These are phyloP conservation scores for Bacidia rubella DNA, from an alignment of 495 filamentous ascomycete species.

Conservation along the genomic window DNA sequence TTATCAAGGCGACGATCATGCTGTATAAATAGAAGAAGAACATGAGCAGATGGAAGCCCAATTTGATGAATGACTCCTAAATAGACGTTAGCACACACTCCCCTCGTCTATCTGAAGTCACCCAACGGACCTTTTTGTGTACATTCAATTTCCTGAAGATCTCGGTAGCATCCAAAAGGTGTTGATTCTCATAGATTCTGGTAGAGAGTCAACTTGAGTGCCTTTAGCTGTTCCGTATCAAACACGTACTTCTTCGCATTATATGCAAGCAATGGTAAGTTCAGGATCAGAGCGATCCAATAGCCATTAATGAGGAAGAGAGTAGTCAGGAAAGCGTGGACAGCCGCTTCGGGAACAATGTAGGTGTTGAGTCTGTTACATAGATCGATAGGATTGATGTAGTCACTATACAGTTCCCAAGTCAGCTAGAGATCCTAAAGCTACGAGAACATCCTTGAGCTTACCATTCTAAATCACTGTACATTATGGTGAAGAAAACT, in stretches of 20 bases:
- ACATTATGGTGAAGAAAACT: conserved; percentile 99
- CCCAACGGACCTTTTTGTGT: conserved; percentile 74
- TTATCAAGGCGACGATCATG: conserved; percentile 98
- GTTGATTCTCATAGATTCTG: conserved; percentile 93
- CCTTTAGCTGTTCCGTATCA: conserved; percentile 4
- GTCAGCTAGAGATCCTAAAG: conserved; percentile 15
- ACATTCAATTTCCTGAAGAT: conserved; percentile 99
- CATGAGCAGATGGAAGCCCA: conserved; percentile 97
- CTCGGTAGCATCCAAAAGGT: conserved; percentile 94
- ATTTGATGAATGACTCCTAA: conserved; percentile 97
- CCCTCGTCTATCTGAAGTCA: neutral
- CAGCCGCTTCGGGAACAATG: conserved; percentile 96
- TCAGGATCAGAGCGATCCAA: conserved; percentile 86
- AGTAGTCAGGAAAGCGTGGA: conserved; percentile 88
- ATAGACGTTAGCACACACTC: neutral
- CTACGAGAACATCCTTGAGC: conserved; percentile 23
- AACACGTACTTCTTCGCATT: conserved; percentile 86
- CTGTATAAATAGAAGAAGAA: conserved; percentile 99
- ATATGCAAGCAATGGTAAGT: conserved; percentile 82
- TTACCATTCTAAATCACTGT: conserved; percentile 95
- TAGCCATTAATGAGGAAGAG: conserved; percentile 98
- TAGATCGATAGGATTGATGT: conserved; percentile 99
- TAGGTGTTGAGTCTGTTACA: conserved; percentile 99
- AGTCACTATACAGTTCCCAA: conserved; percentile 53
- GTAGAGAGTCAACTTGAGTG: conserved; percentile 16